Evolutionary conservation across 2,329 filamentous ascomycete genomes (phyloP), one percentile per base, ranked within the genome.

Genomic region (Atkinsonella texensis): DNA sequence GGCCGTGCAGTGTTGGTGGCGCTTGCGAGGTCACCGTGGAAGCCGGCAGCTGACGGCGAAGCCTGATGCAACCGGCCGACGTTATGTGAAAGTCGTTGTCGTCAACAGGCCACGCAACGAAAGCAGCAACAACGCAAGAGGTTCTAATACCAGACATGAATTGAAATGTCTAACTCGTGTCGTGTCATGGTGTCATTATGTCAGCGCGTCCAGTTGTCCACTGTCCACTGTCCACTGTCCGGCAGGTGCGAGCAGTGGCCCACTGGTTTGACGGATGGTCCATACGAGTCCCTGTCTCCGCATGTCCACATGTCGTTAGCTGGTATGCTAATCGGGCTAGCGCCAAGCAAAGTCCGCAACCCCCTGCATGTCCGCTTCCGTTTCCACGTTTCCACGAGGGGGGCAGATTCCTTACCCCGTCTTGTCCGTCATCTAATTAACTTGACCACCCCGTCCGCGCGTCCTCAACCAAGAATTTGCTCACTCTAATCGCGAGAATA

Each of bases 281-380:
- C n/a, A n/a, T n/a, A n/a, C n/a, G n/a, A n/a, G 39, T n/a, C 39
- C 15, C 39, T 3, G 39, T n/a, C n/a, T 23, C 20, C 20, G 20
- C 20, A 23, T 23, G 20, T 23, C 40, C 40, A 41, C 18, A 10
- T 20, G 11, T 18, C 17, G 17, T 6, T 42, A 10, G 9, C 33
- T 4, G 13, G 33, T 13, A 11, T 5, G 9, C 33, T 11, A 35
- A 5, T 13, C 9, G 7, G 15, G 15, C 38, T 41, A 41, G 48
- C 17, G 40, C 28, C 40, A 38, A 38, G 17, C 8, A 49, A 49
- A 50, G 48, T 45, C 48, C 48, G 41, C 32, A 28, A 28, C 32
- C 41, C 41, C 47, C 41, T 46, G 32, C 33, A 38, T 32, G 31
- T 40, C 48, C 48, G 41, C 31, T 45, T 45, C 48, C 41, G 48